Evolutionary conservation across 2,329 filamentous ascomycete species (phyloP).

Genomic region (Chaetothyriales sp.): DNA sequence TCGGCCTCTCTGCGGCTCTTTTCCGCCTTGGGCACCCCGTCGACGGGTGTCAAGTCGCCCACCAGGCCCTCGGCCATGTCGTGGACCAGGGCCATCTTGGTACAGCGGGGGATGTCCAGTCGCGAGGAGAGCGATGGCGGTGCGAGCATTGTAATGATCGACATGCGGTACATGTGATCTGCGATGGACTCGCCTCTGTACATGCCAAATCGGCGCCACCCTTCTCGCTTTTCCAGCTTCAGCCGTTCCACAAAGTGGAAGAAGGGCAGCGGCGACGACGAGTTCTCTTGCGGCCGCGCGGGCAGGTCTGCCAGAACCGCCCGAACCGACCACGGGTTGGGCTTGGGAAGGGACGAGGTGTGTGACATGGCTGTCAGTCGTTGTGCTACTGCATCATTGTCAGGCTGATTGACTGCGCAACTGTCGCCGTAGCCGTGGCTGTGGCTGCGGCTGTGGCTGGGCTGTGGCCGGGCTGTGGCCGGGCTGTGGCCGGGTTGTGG

Average conservation of each 20-base stretch:
- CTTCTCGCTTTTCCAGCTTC: slow-evolving; percentile 92
- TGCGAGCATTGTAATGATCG: slow-evolving; percentile 83
- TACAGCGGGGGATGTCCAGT: slow-evolving; percentile 70
- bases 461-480: too few relatives aligned
- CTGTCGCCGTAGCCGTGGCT: not conserved
- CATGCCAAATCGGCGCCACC: slow-evolving; percentile 84
- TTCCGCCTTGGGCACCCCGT: slow-evolving; percentile 70
- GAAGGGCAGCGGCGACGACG: slow-evolving; percentile 69
- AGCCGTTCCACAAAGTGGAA: slow-evolving; percentile 88
- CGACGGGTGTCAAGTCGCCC: slow-evolving; percentile 90
- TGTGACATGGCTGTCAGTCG: slow-evolving; percentile 7
- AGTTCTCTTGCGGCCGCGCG: slow-evolving; percentile 44
- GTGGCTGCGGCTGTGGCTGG: too few relatives aligned
- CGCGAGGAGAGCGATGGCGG: slow-evolving; percentile 57
- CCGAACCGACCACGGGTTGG: slow-evolving; percentile 19
- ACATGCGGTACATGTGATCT: slow-evolving; percentile 99
- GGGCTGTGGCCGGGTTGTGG: too few relatives aligned
- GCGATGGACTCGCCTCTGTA: slow-evolving; percentile 68
- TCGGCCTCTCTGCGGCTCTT: slow-evolving; percentile 76
- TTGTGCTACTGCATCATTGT: not conserved
- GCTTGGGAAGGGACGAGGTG: slow-evolving; percentile 16
- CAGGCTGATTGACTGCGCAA: not conserved
- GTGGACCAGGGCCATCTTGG: slow-evolving; percentile 89
- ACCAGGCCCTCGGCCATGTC: slow-evolving; percentile 96
- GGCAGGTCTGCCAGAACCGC: slow-evolving; percentile 53